Evolutionary conservation across 768 basidiomycete genomes (phyloP).

Genomic region (Chlorophyllum brunneum): DNA sequence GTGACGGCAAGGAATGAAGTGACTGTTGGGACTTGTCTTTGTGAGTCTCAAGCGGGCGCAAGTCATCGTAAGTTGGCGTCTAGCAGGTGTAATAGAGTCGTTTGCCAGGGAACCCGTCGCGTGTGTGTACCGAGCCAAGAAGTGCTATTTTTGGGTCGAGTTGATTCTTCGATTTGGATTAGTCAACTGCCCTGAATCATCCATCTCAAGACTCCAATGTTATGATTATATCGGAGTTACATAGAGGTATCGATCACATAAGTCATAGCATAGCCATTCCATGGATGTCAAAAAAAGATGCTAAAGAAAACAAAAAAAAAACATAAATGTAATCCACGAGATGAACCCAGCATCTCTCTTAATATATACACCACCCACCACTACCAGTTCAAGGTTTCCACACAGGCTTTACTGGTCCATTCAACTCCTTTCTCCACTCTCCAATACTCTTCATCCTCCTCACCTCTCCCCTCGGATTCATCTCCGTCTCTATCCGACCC

Average conservation of each 20-base stretch:
- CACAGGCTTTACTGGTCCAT: background rate
- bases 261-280: background rate
- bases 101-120: no score
- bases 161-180: no score
- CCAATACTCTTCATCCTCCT: conserved; percentile 15
- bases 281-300: background rate
- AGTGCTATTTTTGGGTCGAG: no score
- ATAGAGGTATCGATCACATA: background rate
- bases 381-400: conserved; percentile 3
- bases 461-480: conserved; percentile 28
- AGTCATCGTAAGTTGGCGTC: no score
- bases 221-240: no score
- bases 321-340: conserved; percentile 3
- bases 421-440: conserved; percentile 10
- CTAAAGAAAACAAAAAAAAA: background rate
- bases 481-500: conserved; percentile 21
- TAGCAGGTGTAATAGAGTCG: no score
- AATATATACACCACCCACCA: background rate
- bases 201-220: no score
- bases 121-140: no score
- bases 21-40: no score
- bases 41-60: no score
- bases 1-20: no score
- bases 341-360: background rate
- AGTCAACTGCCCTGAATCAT: no score